Evolutionary conservation across 352 stramenopile species (phyloP).

Genomic region (Bremia lactucae): DNA sequence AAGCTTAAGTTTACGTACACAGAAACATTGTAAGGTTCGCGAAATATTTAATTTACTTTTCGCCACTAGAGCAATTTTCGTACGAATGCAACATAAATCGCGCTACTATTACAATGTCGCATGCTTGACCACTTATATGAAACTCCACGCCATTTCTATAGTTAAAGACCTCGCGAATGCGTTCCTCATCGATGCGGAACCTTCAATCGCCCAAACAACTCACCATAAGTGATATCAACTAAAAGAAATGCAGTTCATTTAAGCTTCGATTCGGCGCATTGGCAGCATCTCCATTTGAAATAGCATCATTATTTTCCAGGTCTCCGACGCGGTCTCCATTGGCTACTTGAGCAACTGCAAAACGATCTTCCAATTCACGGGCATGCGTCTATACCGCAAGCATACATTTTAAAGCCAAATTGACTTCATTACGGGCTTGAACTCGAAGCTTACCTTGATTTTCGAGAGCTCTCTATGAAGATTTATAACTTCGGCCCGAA

Average conservation of each 20-base stretch:
- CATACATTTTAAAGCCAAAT: conserved; percentile 1
- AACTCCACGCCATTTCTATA: conserved; percentile 15
- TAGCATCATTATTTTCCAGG: conserved; percentile 7
- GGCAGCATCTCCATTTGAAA: conserved; percentile 6
- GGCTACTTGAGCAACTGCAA: conserved; percentile 2
- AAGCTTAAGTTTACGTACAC: conserved; percentile 35
- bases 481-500: conserved; percentile 42
- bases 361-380: conserved; percentile 25
- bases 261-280: conserved; percentile 5
- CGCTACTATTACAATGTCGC: conserved; percentile 9
- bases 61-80: conserved; percentile 28
- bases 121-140: conserved; percentile 15
- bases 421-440: neutral
- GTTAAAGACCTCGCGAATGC: neutral
- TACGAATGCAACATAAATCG: conserved; percentile 16
- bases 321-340: conserved; percentile 1
- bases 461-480: conserved; percentile 50
- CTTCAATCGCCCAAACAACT: conserved; percentile 7
- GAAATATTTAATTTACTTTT: conserved; percentile 8
- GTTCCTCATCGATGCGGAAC: conserved; percentile 9
- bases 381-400: conserved; percentile 17
- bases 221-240: neutral
- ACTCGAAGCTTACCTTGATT: conserved; percentile 31
- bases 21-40: conserved; percentile 20
- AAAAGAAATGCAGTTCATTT: conserved; percentile 10